Base-by-base conservation (phyloP, 192 early-diverging fungal species). In the Entomortierella beljakovae region DNA sequence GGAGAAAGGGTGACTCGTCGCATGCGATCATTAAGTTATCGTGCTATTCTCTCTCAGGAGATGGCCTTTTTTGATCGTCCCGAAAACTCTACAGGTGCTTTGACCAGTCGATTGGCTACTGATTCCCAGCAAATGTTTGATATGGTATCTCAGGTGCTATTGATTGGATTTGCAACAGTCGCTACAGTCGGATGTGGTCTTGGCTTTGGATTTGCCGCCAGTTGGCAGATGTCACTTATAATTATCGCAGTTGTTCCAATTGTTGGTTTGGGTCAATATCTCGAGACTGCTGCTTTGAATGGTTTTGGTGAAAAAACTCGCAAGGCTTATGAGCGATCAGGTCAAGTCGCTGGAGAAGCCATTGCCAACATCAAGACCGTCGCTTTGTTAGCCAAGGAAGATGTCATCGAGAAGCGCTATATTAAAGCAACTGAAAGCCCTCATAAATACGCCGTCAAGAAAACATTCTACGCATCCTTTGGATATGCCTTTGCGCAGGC, bases 281-380 rank as follows among this genome's bases (percentile, higher is more conserved):
- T 87, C 58, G 85, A 90, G 46, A 76, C 83, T 62, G 84, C 81
- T 38, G 69, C 81, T 3, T 62, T 90, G 55, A 71, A 70, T 57
- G 91, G 91, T 56, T 93, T 84, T 60, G 89, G 87, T 54, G 82
- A 83, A 31, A 82, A 87, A 64, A 90, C 88, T 29, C 91, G 93
- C 76, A 86, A 81, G 50, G 90, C 92, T 1, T 94, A 96, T 82
- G 92, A 94, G 67, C 68, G 84, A 32, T 89, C 91, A n/a, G 94
- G 92, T 61, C 90, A 95, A 80, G 88, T 94, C 62, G 94, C 95
- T 28, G 86, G 88, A 68, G 95, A 98, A 81, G 92, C 94, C 6
- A 92, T 97, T 33, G 80, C 87, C 25, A 91, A 93, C 59, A 92
- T 98, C 31, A 92, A 93, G 49, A 98, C 97, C 1, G 92, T 98